phyloP scores from a whole-genome alignment of 345 rosid species.

The Aquilaria sinensis region DNA sequence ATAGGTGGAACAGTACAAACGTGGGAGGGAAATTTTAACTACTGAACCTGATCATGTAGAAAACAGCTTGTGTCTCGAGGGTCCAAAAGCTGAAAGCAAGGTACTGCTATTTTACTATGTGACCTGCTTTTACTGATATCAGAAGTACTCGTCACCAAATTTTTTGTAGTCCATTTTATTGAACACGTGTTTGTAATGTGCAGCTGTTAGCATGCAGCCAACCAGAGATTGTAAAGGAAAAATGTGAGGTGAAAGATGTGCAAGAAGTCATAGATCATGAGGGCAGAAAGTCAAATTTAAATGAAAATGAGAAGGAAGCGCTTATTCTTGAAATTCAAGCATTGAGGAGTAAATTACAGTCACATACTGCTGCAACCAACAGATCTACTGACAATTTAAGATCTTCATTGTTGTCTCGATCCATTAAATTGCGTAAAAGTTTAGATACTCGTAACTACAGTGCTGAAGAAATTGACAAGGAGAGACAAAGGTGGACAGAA shows the following conservation, averaged over 20 bases:
- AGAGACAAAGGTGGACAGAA: constrained; percentile 84
- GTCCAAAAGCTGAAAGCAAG: constrained; percentile 28
- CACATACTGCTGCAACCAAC: constrained; percentile 33
- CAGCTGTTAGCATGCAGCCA: not conserved
- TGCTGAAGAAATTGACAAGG: constrained; percentile 62
- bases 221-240: constrained; percentile 24
- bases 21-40: constrained; percentile 26
- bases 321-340: constrained; percentile 74
- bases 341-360: constrained; percentile 56
- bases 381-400: constrained; percentile 62
- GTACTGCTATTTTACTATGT: constrained; percentile 16
- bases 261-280: constrained; percentile 25
- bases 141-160: not conserved
- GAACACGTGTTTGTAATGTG: not conserved
- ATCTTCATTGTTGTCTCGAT: constrained; percentile 64
- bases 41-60: constrained; percentile 6
- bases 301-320: constrained; percentile 64
- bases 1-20: constrained; percentile 58
- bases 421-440: constrained; percentile 57
- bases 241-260: constrained; percentile 47
- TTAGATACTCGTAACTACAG: constrained; percentile 26
- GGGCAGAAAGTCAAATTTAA: constrained; percentile 22
- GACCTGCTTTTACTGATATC: constrained; percentile 6
- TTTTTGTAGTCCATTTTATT: constrained; percentile 6
- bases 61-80: not conserved